Conservation (phyloP, 2,329 filamentous ascomycete species). For the Penicillium carneum region DNA sequence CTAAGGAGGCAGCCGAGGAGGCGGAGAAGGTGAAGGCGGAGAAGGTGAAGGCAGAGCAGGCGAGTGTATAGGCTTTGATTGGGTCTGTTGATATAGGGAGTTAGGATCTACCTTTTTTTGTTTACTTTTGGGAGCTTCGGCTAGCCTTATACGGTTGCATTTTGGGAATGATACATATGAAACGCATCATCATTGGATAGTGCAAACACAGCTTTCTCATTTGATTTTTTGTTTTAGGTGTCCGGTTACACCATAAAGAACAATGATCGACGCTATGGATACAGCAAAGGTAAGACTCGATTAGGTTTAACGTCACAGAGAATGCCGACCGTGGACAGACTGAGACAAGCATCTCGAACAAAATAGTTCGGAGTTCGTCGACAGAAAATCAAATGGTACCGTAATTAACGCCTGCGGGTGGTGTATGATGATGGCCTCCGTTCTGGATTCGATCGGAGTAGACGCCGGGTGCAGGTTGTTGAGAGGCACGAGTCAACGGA, state of each 20-base stretch:
- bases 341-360: too few relatives aligned
- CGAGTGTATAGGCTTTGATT: slow-evolving; percentile 3
- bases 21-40: slow-evolving; percentile 24
- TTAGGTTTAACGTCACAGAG: slow-evolving; percentile 2
- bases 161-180: slow-evolving; percentile 8
- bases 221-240: background rate
- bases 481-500: slow-evolving; percentile 30
- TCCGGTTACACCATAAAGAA: background rate
- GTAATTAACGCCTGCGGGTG: slow-evolving; percentile 30
- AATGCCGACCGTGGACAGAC: background rate
- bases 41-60: slow-evolving; percentile 9
- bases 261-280: slow-evolving; percentile 11
- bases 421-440: slow-evolving; percentile 38
- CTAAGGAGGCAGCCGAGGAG: slow-evolving; percentile 28
- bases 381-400: slow-evolving; percentile 31
- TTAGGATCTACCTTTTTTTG: slow-evolving; percentile 8
- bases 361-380: background rate
- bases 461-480: slow-evolving; percentile 46
- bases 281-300: background rate
- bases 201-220: background rate
- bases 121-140: background rate
- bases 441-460: slow-evolving; percentile 52
- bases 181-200: background rate
- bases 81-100: background rate
- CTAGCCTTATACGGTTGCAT: slow-evolving; percentile 2